A percentile compares a stretch with the other conserved stretches of the same genome.
Evolutionary conservation across 441 rosid species (phyloP).

Genomic region (Brassica balearica): DNA sequence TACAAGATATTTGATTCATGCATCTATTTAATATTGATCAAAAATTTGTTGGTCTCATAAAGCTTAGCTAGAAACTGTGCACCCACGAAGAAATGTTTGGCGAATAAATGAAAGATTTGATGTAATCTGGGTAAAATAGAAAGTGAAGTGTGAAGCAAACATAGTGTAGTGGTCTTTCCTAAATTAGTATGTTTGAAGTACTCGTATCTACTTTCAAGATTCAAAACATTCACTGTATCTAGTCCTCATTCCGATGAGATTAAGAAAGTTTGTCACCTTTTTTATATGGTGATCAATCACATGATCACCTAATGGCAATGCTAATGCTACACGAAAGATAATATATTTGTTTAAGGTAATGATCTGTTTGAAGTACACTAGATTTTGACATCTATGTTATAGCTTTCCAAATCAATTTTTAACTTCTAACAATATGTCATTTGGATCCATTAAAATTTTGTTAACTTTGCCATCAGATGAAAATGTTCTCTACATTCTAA

Average conservation of each 20-base stretch:
- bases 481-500: not conserved
- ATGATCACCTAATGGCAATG: slow-evolving; percentile 30
- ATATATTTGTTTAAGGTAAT: not conserved
- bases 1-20: slow-evolving; percentile 13
- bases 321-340: slow-evolving; percentile 7
- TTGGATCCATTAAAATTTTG: not conserved
- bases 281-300: slow-evolving; percentile 28
- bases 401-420: not conserved
- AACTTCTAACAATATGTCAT: not conserved
- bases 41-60: slow-evolving; percentile 34
- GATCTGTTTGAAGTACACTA: not conserved
- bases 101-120: slow-evolving; percentile 23
- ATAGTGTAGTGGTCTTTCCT: slow-evolving; percentile 32
- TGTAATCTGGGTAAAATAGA: slow-evolving; percentile 23
- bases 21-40: slow-evolving; percentile 15
- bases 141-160: slow-evolving; percentile 35
- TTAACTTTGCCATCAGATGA: not conserved
- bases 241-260: slow-evolving; percentile 18
- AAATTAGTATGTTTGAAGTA: slow-evolving; percentile 11
- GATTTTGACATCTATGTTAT: not conserved
- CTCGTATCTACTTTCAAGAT: slow-evolving; percentile 19
- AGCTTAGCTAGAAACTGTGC: slow-evolving; percentile 20
- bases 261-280: slow-evolving; percentile 20
- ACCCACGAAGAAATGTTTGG: slow-evolving; percentile 39
- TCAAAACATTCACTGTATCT: slow-evolving; percentile 42